Percentiles rank a stretch among this genome's conserved stretches.
These are phyloP conservation scores for Dillenia suffruticosa DNA, from an alignment of 164 flowering plant species.

Conservation along the genomic window DNA sequence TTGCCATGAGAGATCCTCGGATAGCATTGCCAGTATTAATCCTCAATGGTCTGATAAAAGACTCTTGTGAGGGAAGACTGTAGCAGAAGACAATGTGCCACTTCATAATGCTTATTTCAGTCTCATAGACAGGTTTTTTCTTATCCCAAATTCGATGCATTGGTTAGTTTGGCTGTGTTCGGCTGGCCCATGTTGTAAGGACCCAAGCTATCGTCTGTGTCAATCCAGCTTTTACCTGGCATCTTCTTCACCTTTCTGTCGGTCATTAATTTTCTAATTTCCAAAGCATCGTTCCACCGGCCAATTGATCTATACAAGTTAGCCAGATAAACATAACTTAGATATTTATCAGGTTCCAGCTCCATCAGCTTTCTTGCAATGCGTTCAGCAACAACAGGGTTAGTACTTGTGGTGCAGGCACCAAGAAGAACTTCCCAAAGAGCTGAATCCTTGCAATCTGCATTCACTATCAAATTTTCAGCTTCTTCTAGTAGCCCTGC, in stretches of 20 bases:
- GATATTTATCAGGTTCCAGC: constrained; percentile 55
- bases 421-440: constrained; percentile 84
- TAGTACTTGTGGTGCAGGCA: constrained; percentile 54
- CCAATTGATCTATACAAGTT: constrained; percentile 66
- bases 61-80: background rate
- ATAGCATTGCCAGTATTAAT: too few species aligned
- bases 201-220: constrained; percentile 17
- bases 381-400: constrained; percentile 56
- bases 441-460: constrained; percentile 48
- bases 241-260: constrained; percentile 57
- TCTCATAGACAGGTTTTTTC: background rate
- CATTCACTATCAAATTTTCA: constrained; percentile 49
- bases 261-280: constrained; percentile 50
- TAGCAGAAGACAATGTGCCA: background rate
- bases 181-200: background rate
- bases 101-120: background rate
- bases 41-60: background rate
- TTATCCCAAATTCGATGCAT: too few species aligned
- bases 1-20: too few species aligned
- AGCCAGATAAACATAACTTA: constrained; percentile 71
- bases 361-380: constrained; percentile 75
- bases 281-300: constrained; percentile 57
- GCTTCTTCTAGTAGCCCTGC: constrained; percentile 87
- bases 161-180: too few species aligned
- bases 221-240: constrained; percentile 82